Percentiles rank a stretch among this genome's conserved stretches.
Evolutionary conservation across 257 asterid genomes (phyloP).

Genomic region (Oldenlandia corymbosa): DNA sequence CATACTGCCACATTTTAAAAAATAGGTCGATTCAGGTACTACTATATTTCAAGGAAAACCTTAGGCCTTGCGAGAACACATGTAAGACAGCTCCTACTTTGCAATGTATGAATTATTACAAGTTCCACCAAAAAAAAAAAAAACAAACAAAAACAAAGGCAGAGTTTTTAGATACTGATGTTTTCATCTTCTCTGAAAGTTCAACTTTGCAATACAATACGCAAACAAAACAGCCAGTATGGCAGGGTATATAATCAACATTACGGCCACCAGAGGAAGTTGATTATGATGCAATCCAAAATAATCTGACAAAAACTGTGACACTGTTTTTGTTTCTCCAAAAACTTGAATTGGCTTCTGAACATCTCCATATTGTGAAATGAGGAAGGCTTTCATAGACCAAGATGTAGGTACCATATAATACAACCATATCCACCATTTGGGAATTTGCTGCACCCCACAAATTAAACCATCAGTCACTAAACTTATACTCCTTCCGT

Average conservation of each 20-base stretch:
- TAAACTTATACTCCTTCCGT: conserved; percentile 1
- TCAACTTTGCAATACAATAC: conserved; percentile 39
- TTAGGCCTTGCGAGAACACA: too few relatives aligned
- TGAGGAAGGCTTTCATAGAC: conserved; percentile 46
- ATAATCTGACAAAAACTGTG: conserved; percentile 41
- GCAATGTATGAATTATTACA: too few relatives aligned
- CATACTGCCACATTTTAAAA: too few relatives aligned
- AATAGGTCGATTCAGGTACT: too few relatives aligned
- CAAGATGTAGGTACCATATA: conserved; percentile 52
- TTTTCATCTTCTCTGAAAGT: conserved; percentile 52
- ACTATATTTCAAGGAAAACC: too few relatives aligned
- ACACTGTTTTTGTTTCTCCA: conserved; percentile 38
- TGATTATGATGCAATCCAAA: conserved; percentile 39
- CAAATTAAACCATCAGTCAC: neutral
- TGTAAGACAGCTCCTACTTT: too few relatives aligned
- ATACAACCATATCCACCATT: conserved; percentile 59
- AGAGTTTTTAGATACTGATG: neutral
- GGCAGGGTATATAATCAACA: conserved; percentile 39
- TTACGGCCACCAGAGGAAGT: conserved; percentile 49
- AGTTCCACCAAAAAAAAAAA: too few relatives aligned
- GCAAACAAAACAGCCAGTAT: conserved; percentile 44
- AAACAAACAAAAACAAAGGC: too few relatives aligned
- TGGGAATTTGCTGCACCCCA: conserved; percentile 46
- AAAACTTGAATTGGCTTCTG: conserved; percentile 35
- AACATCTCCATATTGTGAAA: conserved; percentile 57